phyloP scores from a whole-genome alignment of 805 yeast genomes.

The Candida sakaeoensis region DNA sequence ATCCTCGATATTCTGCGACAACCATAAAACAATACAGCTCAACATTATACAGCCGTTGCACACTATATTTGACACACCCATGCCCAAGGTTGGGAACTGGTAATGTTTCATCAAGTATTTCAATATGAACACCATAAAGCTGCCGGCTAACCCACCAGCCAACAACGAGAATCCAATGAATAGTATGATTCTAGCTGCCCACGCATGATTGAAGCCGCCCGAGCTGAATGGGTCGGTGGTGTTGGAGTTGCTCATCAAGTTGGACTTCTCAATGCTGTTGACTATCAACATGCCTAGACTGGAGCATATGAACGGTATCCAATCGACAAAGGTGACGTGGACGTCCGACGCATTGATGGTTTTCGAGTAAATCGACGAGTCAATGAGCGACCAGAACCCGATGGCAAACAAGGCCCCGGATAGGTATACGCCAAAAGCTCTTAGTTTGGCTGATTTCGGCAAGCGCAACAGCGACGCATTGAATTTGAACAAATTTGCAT shows the following conservation, averaged over 20 bases:
- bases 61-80: slow-evolving; percentile 88
- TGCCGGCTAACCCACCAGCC: slow-evolving; percentile 93
- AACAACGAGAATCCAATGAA: slow-evolving; percentile 89
- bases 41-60: slow-evolving; percentile 77
- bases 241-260: slow-evolving; percentile 42
- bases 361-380: slow-evolving; percentile 81
- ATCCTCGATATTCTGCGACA: slow-evolving; percentile 93
- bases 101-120: slow-evolving; percentile 78
- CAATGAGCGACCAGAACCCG: slow-evolving; percentile 87
- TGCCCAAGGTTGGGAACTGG: slow-evolving; percentile 83
- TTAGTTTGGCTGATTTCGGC: slow-evolving; percentile 66
- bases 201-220: slow-evolving; percentile 55
- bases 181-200: slow-evolving; percentile 90
- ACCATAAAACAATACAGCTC: slow-evolving; percentile 88
- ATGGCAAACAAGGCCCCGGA: slow-evolving; percentile 75
- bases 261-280: slow-evolving; percentile 67
- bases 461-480: slow-evolving; percentile 49
- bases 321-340: slow-evolving; percentile 88
- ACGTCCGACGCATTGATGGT: slow-evolving; percentile 81
- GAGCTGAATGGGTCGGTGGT: slow-evolving; percentile 33
- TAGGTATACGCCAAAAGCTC: slow-evolving; percentile 73
- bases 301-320: slow-evolving; percentile 91
- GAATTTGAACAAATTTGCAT: slow-evolving; percentile 58
- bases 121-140: slow-evolving; percentile 80
- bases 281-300: slow-evolving; percentile 85